Evolutionary conservation across 257 asterid species (phyloP), one percentile per base, ranked within the genome.

Genomic region (Solanum megistacrolobum): DNA sequence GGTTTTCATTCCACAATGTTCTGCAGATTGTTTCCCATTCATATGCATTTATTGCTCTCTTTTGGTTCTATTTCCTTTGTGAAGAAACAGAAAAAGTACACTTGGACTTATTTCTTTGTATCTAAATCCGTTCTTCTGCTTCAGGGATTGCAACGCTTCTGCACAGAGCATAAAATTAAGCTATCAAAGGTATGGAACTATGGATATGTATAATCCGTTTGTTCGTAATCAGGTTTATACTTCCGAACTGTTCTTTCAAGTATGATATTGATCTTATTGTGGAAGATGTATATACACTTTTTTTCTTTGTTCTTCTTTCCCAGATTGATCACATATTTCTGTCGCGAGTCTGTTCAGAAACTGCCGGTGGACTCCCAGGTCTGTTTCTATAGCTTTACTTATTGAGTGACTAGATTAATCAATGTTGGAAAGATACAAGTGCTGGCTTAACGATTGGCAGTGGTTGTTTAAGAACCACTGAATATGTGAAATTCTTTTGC

Each of bases 281-380:
- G 58, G 34, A 48, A 32, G 84, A 86, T 73, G 62, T 16, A 32
- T 34, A 74, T 86, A 52, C 25, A 71, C 6, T 27, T 46, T 55
- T 32, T 32, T 34, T 43, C 66, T 71, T 84, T n/a, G 18, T 38
- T 71, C 65, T 88, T 85, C 88, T 88, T 91, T 87, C 93, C 71
- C 86, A 97, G 99, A 94, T 97, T 89, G 99, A 97, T 95, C 98
- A 97, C 92, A 93, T 97, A 90, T 96, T 94, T 91, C 94, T 97
- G 73, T 95, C 99, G 14, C 98, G 98, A 38, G 99, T 96, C 46
- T 94, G 99, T 94, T 95, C 99, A 25, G 99, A 96, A 94, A 97
- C 99, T 89, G 96, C 99, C 34, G 99, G 99, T 89, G 99, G 99
- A 83, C 98, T 95, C 88, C 98, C 99, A 87, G 99, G 98, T 95